These are phyloP conservation scores for Ustilago cynodontis DNA, from an alignment of 1,284 basidiomycete species.

Conservation along the genomic window DNA sequence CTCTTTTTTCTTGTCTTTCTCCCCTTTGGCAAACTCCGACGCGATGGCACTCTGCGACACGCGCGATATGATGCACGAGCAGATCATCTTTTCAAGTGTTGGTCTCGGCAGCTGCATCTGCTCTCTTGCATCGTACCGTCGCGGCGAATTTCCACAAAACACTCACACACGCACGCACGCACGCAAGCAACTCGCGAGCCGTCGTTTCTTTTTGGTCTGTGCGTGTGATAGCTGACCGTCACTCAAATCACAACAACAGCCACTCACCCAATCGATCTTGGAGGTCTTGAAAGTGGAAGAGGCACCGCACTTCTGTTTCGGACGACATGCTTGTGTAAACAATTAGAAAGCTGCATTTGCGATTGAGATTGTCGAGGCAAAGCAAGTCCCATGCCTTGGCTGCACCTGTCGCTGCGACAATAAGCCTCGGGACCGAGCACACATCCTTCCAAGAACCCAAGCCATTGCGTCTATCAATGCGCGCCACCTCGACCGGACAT, in stretches of 20 bases:
- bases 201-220: background rate
- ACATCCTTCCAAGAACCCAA: background rate
- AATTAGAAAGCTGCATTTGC: too few relatives aligned
- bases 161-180: conserved; percentile 5
- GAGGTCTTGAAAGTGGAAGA: too few relatives aligned
- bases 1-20: conserved; percentile 6
- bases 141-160: background rate
- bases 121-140: conserved; percentile 2
- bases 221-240: background rate
- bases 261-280: too few relatives aligned
- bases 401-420: background rate
- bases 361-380: background rate
- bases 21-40: conserved; percentile 12
- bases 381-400: conserved; percentile 4
- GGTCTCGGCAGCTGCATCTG: conserved; percentile 36
- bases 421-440: background rate
- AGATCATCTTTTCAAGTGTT: conserved; percentile 31
- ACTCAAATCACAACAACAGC: background rate
- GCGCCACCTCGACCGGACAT: conserved; percentile 6
- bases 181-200: background rate
- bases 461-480: background rate
- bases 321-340: too few relatives aligned
- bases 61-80: conserved; percentile 10
- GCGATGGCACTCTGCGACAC: conserved; percentile 3
- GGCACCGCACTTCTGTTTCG: too few relatives aligned